Percentiles rank a stretch among this genome's conserved stretches.
These are phyloP conservation scores for Fonsecaea pugnacius DNA, from an alignment of 2,329 filamentous ascomycete species.

Conservation along the genomic window DNA sequence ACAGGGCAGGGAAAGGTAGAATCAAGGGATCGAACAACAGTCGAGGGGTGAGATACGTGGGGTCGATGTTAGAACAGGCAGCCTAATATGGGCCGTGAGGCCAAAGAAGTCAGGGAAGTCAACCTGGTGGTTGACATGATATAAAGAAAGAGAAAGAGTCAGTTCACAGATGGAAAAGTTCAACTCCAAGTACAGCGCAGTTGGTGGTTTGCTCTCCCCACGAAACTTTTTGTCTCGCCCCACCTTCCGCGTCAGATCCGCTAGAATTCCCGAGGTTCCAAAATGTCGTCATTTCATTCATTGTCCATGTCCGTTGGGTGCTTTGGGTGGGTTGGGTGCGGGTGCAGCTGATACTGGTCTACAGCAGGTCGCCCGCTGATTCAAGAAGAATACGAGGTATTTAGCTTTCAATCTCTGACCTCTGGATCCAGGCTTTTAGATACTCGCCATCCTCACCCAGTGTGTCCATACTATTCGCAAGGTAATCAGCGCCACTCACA, in stretches of 20 bases:
- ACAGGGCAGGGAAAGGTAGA: neutral
- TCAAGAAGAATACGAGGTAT: neutral
- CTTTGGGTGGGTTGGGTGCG: neutral
- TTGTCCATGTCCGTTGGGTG: neutral
- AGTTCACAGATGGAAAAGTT: conserved; percentile 3
- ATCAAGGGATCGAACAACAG: neutral
- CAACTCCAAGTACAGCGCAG: neutral
- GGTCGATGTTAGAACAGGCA: neutral
- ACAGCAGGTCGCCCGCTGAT: neutral
- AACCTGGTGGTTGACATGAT: conserved; percentile 25
- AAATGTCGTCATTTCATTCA: conserved; percentile 22
- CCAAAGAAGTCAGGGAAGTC: neutral
- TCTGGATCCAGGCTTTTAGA: neutral
- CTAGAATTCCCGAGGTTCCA: conserved; percentile 20
- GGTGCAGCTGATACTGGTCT: neutral
- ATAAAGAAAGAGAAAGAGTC: conserved; percentile 13
- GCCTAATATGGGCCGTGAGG: conserved; percentile 18
- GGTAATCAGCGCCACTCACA: neutral
- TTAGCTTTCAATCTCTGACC: neutral
- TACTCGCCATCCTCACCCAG: neutral
- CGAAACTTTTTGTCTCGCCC: conserved; percentile 33
- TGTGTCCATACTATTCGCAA: neutral
- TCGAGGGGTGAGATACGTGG: neutral
- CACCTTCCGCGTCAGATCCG: conserved; percentile 25
- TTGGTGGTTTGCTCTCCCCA: neutral